A percentile compares a stretch with the other conserved stretches of the same genome.
These are phyloP conservation scores for Xylaria sp. DNA, from an alignment of 2,329 filamentous ascomycete species.

Conservation along the genomic window DNA sequence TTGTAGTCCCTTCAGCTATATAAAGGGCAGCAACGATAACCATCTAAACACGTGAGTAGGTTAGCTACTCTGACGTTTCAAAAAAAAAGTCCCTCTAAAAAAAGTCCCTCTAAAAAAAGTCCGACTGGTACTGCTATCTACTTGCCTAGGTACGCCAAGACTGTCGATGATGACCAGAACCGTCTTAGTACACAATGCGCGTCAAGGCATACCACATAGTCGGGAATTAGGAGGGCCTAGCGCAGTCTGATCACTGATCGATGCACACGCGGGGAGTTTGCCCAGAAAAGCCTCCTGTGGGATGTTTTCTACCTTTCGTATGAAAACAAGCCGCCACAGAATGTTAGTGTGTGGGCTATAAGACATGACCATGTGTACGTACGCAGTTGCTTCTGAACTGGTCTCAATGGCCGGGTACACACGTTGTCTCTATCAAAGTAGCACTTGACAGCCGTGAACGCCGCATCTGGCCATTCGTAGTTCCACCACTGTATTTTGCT, in stretches of 20 bases:
- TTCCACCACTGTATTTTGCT: constrained; percentile 2
- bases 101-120: background rate
- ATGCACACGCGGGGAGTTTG: constrained; percentile 10
- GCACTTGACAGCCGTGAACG: constrained; percentile 11
- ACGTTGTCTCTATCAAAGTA: constrained; percentile 18
- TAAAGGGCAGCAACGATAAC: background rate
- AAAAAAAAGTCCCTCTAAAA: no score
- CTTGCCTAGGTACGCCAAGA: background rate
- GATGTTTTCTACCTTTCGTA: constrained; percentile 14
- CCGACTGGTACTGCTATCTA: background rate
- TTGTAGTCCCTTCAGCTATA: background rate
- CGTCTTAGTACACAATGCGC: background rate
- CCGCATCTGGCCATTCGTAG: background rate
- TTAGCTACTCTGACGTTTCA: background rate
- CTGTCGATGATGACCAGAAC: background rate
- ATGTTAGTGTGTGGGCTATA: constrained; percentile 6
- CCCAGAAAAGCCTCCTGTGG: background rate
- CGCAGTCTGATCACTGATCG: background rate
- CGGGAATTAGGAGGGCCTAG: constrained; percentile 3
- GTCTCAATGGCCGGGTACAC: constrained; percentile 19
- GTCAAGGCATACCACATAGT: background rate
- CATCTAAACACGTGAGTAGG: background rate
- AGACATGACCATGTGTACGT: constrained; percentile 27
- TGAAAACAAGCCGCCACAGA: constrained; percentile 15
- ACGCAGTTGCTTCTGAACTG: constrained; percentile 5